These are phyloP conservation scores for Aquilaria malaccensis DNA, from an alignment of 345 rosid genomes.

Conservation along the genomic window DNA sequence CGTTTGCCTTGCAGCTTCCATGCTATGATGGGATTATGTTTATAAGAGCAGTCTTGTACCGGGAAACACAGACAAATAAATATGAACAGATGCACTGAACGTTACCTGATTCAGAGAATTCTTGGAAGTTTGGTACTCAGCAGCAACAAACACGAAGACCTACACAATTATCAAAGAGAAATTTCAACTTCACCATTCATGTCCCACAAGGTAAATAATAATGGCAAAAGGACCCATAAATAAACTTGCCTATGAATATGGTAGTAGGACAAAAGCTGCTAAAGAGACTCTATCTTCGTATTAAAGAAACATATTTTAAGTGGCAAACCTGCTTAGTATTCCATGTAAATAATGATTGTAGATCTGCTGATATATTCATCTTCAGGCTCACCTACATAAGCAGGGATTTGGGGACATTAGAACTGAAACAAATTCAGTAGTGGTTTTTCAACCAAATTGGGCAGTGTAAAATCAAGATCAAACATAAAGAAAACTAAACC, in stretches of 20 bases:
- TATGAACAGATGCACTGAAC: neutral
- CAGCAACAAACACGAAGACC: constrained; percentile 83
- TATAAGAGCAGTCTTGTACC: no score
- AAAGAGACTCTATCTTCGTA: neutral
- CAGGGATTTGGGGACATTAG: neutral
- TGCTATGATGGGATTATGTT: no score
- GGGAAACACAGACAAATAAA: neutral
- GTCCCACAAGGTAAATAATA: neutral
- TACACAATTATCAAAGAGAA: constrained; percentile 22
- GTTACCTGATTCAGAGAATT: constrained; percentile 88
- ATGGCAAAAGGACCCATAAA: neutral
- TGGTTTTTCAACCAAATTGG: neutral
- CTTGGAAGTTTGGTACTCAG: constrained; percentile 76
- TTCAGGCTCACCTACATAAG: constrained; percentile 76
- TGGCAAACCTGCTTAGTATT: constrained; percentile 88
- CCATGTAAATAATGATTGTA: constrained; percentile 91
- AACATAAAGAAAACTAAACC: neutral
- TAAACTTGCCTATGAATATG: neutral
- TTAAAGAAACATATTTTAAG: neutral
- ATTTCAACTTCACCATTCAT: neutral
- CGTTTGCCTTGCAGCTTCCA: neutral
- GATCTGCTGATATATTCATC: constrained; percentile 77
- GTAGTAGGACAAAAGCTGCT: neutral
- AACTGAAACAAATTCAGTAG: constrained; percentile 1
- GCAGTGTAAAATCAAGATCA: neutral